These are phyloP conservation scores for Lactifluus hygrophoroides DNA, from an alignment of 768 basidiomycete species.

Conservation along the genomic window DNA sequence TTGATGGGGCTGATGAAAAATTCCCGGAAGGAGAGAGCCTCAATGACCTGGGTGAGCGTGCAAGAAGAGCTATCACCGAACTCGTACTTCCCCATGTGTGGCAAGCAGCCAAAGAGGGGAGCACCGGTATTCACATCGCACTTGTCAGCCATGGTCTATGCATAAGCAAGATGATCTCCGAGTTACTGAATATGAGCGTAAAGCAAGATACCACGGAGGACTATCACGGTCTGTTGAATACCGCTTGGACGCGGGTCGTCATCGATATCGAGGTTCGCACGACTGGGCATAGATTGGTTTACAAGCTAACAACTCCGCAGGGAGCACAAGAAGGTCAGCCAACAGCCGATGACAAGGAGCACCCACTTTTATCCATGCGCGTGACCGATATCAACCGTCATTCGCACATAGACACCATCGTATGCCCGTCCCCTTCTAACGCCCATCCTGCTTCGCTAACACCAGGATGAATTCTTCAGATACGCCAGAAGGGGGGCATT, in stretches of 20 bases:
- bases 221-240: constrained; percentile 52
- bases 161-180: constrained; percentile 44
- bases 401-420: constrained; percentile 49
- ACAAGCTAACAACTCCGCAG: constrained; percentile 23
- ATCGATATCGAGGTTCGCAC: constrained; percentile 39
- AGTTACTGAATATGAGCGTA: constrained; percentile 38
- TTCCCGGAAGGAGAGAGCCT: constrained; percentile 70
- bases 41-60: constrained; percentile 52
- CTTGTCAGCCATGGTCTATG: constrained; percentile 72
- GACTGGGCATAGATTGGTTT: background rate
- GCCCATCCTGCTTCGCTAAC: background rate
- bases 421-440: constrained; percentile 32
- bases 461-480: constrained; percentile 26
- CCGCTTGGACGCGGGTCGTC: constrained; percentile 55
- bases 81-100: constrained; percentile 48
- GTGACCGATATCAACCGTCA: constrained; percentile 47
- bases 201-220: constrained; percentile 28
- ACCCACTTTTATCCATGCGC: constrained; percentile 33
- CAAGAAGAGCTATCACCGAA: constrained; percentile 41
- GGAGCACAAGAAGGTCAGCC: constrained; percentile 23
- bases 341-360: constrained; percentile 23
- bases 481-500: constrained; percentile 66
- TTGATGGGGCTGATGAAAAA: constrained; percentile 37
- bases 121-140: constrained; percentile 43
- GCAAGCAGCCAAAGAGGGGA: constrained; percentile 32